Conservation (phyloP, 345 rosid genomes). For the Populus ilicifolia region DNA sequence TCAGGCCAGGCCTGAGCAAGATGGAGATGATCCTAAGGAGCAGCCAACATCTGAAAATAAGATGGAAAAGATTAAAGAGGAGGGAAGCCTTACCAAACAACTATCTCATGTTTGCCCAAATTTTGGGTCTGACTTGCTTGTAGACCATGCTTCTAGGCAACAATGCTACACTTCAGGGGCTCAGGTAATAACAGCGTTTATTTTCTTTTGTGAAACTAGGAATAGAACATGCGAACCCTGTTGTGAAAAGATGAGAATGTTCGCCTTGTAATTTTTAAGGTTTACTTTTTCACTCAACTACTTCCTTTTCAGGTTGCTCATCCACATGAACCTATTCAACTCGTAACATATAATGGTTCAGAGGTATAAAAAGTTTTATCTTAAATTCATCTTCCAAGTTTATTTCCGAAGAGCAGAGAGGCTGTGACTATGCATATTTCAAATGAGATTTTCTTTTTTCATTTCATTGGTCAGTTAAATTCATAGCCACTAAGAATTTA, state of each 20-base stretch:
- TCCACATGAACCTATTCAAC: constrained; percentile 21
- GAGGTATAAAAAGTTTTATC: constrained; percentile 30
- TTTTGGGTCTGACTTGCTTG: constrained; percentile 12
- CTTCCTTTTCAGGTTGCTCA: constrained; percentile 18
- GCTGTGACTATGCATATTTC: neutral
- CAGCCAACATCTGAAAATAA: constrained; percentile 12
- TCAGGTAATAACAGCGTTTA: constrained; percentile 30
- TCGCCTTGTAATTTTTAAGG: neutral
- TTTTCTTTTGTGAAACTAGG: neutral
- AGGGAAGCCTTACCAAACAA: constrained; percentile 3
- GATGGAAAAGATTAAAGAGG: constrained; percentile 12
- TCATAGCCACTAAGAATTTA: neutral
- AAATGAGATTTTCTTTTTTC: neutral
- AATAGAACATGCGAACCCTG: neutral
- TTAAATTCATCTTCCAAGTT: neutral
- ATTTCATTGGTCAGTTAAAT: neutral
- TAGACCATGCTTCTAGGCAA: constrained; percentile 24
- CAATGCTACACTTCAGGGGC: constrained; percentile 15
- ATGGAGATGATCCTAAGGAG: constrained; percentile 18
- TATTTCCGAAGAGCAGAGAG: neutral
- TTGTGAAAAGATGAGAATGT: neutral
- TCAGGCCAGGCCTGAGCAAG: constrained; percentile 6
- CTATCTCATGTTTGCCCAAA: constrained; percentile 19
- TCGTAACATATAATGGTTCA: constrained; percentile 17
- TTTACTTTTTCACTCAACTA: constrained; percentile 9